Percentiles rank a stretch among this genome's conserved stretches.
These are phyloP conservation scores for Plasmodium knowlesi DNA, from an alignment of 169 alveolate genomes.

Conservation along the genomic window DNA sequence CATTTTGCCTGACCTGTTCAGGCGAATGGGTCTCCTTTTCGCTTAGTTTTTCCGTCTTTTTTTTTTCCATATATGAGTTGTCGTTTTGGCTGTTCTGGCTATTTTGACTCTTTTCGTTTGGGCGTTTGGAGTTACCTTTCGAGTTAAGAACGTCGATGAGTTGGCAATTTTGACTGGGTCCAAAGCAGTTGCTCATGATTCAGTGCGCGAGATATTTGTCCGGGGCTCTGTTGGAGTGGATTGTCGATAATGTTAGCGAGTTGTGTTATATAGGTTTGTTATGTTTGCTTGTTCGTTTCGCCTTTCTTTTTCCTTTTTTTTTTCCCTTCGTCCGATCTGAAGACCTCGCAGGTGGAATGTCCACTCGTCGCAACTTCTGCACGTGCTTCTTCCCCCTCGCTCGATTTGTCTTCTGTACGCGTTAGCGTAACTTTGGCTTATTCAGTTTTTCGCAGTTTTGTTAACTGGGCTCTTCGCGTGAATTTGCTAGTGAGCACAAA, in stretches of 20 bases:
- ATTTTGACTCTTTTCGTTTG: neutral
- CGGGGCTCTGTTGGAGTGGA: neutral
- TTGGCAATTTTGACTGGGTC: neutral
- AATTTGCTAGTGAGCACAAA: neutral
- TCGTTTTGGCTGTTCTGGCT: neutral
- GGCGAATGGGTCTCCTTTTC: conserved; percentile 1
- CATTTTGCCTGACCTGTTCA: neutral
- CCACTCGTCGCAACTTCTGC: neutral
- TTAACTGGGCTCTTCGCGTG: neutral
- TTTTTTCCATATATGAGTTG: conserved; percentile 11
- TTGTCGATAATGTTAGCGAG: neutral
- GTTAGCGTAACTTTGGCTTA: neutral
- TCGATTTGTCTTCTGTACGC: neutral
- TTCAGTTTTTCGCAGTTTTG: neutral
- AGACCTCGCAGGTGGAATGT: neutral
- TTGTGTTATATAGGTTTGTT: neutral
- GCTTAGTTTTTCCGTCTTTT: neutral
- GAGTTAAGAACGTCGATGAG: conserved; percentile 7
- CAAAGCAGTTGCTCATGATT: conserved; percentile 25
- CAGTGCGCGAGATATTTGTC: neutral
- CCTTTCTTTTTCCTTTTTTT: neutral
- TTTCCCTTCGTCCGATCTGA: neutral
- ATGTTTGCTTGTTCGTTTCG: neutral
- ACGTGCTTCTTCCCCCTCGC: neutral
- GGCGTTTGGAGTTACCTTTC: neutral